Conservation (phyloP, 139 green algal genomes). For the Yamagishiella unicocca region DNA sequence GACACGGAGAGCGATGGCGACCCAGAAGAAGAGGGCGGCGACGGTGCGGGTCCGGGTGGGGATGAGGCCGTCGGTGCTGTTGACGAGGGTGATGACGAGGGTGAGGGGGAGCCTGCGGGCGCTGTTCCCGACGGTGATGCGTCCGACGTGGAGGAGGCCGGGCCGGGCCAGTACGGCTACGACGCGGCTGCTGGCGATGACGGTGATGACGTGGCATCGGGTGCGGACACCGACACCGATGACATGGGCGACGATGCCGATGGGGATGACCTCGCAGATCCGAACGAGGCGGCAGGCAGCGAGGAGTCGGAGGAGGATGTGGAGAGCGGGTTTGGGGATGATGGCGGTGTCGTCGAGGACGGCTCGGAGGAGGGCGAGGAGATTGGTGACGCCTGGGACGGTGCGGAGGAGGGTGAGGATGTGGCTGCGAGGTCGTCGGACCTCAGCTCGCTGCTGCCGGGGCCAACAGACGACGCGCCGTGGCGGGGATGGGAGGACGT, state of each 20-base stretch:
- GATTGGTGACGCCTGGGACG: not conserved
- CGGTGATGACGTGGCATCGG: not conserved
- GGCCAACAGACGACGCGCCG: too few species aligned
- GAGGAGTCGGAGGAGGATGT: not conserved
- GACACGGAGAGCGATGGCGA: not conserved
- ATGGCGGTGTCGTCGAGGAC: not conserved
- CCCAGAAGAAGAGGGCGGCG: not conserved
- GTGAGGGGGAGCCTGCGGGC: not conserved
- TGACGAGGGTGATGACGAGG: not conserved
- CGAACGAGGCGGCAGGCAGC: too few species aligned
- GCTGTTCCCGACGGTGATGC: too few species aligned
- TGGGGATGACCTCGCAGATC: too few species aligned
- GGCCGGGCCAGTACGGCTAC: too few species aligned
- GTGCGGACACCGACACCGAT: too few species aligned
- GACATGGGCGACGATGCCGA: too few species aligned
- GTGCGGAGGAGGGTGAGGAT: not conserved
- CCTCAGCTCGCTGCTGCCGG: too few species aligned
- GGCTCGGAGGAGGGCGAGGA: not conserved
- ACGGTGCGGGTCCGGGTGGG: not conserved
- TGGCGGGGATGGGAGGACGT: constrained; percentile 21
- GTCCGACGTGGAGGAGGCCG: not conserved
- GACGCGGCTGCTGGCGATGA: not conserved
- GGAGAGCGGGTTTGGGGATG: not conserved
- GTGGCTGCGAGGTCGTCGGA: too few species aligned
- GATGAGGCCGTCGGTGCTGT: not conserved